Evolutionary conservation across 176 grass and related monocot genomes (phyloP), one percentile per base, ranked within the genome.

Genomic region (Aegilops speltoides): DNA sequence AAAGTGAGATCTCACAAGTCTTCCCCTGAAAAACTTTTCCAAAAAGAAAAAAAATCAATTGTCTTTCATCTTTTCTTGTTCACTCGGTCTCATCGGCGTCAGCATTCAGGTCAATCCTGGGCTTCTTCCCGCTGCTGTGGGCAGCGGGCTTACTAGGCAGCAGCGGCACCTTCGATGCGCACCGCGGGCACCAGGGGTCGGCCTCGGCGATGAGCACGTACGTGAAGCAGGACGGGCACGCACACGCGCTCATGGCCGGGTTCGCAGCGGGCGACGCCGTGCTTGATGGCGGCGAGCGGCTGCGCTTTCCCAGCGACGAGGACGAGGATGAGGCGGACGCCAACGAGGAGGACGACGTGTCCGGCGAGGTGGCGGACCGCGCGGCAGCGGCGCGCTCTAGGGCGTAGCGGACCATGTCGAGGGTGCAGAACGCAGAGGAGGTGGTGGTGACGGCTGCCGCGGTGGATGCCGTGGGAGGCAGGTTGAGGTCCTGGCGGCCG

Each of bases 151-250:
- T 79, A 26, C 26, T 13, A 12, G 14, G 6, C 26, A 89, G 87
- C 89, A 78, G 82, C 4, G 89, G 84, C 26, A 95, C 90, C 23
- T 24, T 87, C 7, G 79, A 20, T 3, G 84, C 29, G 70, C 93
- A 95, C 4, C 93, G 93, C 17, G 93, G 93, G 90, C 93, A 95
- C 8, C 83, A 68, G 2, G 90, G 93, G 76, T 90, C 71, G 0
- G 6, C 68, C 43, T 83, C 84, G 22, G 83, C 24, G 68, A 92
- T 86, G 68, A 95, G 90, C 79, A 95, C 90, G 43, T 95, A 95
- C 1, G 88, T 92, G 52, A 95, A 88, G 90, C 93, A 95, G 76
- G 90, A 82, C 13, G 90, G 70, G 80, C 93, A 95, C 3, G 90
- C 90, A 31, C 86, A 79, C 4, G 88, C 87, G 15, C 81, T 62